A percentile compares a stretch with the other conserved stretches of the same genome.
These are phyloP conservation scores for Scutellaria barbata DNA, from an alignment of 257 asterid species.

Conservation along the genomic window DNA sequence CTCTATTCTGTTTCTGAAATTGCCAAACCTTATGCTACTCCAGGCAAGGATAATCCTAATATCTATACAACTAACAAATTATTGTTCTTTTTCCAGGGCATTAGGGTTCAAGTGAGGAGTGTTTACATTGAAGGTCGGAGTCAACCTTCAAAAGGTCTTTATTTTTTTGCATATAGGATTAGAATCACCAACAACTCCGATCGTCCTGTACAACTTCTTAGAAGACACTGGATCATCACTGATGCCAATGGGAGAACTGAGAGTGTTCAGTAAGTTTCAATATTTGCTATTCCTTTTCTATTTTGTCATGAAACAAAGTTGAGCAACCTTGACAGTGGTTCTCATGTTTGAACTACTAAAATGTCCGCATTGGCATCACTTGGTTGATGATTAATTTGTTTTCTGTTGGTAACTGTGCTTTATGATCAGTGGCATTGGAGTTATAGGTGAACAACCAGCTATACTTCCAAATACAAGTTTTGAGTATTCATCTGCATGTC, in stretches of 20 bases:
- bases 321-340: background rate
- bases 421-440: slow-evolving; percentile 66
- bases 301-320: background rate
- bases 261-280: slow-evolving; percentile 64
- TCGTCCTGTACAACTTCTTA: slow-evolving; percentile 88
- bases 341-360: background rate
- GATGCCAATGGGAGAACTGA: slow-evolving; percentile 69
- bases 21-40: background rate
- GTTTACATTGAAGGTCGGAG: slow-evolving; percentile 82
- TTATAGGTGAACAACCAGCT: slow-evolving; percentile 81
- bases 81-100: slow-evolving; percentile 55
- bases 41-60: background rate
- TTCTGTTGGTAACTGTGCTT: background rate
- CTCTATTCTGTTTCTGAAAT: slow-evolving; percentile 6
- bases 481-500: slow-evolving; percentile 82
- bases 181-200: slow-evolving; percentile 83
- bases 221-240: slow-evolving; percentile 94
- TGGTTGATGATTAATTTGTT: background rate
- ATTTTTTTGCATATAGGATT: slow-evolving; percentile 82
- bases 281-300: background rate
- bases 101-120: slow-evolving; percentile 91
- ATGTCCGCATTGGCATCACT: background rate
- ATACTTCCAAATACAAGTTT: slow-evolving; percentile 70
- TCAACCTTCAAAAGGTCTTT: slow-evolving; percentile 80
- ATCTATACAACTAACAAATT: slow-evolving; percentile 25